These are phyloP conservation scores for Oryza nivara DNA, from an alignment of 176 grass and related monocot genomes.

Conservation along the genomic window DNA sequence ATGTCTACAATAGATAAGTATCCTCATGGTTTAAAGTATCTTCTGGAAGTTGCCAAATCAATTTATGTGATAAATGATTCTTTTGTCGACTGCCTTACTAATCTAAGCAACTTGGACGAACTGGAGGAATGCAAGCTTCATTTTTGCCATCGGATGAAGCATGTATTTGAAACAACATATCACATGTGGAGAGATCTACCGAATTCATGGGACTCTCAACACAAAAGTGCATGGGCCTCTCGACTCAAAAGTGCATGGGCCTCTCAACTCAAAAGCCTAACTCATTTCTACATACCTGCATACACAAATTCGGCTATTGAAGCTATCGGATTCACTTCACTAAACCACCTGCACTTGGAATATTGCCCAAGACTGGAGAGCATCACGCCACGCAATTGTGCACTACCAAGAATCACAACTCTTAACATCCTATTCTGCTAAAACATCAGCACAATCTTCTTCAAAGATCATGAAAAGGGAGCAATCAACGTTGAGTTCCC, in stretches of 20 bases:
- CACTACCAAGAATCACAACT: not conserved
- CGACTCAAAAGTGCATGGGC: not conserved
- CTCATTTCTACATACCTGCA: not conserved
- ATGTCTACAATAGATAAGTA: not conserved
- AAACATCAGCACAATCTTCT: conserved; percentile 31
- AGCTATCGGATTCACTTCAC: too few species aligned
- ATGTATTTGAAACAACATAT: not conserved
- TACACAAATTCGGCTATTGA: too few species aligned
- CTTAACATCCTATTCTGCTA: conserved; percentile 33
- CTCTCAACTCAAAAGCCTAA: not conserved
- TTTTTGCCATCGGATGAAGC: fast-evolving
- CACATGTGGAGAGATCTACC: too few species aligned
- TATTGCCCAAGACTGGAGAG: conserved; percentile 25
- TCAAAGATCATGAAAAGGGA: not conserved
- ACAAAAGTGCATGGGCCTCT: not conserved
- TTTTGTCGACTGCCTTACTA: fast-evolving
- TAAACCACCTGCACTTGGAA: conserved; percentile 20
- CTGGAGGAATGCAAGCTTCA: conserved; percentile 19
- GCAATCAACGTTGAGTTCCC: not conserved
- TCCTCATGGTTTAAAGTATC: fast-evolving
- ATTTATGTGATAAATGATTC: not conserved
- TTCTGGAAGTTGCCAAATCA: not conserved
- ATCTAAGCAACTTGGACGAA: fast-evolving
- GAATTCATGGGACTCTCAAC: not conserved
- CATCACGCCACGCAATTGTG: fast-evolving